Conservation (phyloP, 1,284 basidiomycete genomes). For the Peniophora sp. region DNA sequence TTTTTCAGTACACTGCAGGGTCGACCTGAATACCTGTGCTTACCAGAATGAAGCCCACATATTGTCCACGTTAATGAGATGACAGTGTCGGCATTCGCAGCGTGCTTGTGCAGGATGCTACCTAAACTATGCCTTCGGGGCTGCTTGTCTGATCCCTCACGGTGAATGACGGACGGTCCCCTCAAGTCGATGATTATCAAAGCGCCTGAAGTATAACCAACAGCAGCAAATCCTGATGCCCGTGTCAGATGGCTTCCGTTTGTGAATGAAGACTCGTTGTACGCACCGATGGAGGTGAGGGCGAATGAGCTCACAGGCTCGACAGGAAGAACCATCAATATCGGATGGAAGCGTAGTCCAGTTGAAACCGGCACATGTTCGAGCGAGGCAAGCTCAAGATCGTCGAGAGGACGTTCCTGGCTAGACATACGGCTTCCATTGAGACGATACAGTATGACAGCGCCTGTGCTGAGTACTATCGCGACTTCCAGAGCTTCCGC, state of each 20-base stretch:
- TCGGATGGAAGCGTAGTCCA: constrained; percentile 48
- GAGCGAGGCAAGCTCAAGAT: constrained; percentile 41
- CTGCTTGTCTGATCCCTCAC: constrained; percentile 24
- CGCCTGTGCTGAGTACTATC: constrained; percentile 55
- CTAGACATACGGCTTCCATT: constrained; percentile 22
- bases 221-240: constrained; percentile 66
- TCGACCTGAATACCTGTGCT: constrained; percentile 5
- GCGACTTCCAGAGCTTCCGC: constrained; percentile 62
- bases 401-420: constrained; percentile 19
- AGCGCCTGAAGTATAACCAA: constrained; percentile 53
- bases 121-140: constrained; percentile 19
- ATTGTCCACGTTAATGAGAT: constrained; percentile 62
- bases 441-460: constrained; percentile 57
- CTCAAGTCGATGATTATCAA: constrained; percentile 67
- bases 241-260: not conserved
- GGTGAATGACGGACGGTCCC: constrained; percentile 55
- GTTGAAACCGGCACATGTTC: constrained; percentile 30
- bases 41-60: constrained; percentile 45
- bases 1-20: not conserved
- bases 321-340: constrained; percentile 49
- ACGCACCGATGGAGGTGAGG: constrained; percentile 63
- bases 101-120: constrained; percentile 15
- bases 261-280: not conserved
- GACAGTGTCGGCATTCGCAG: constrained; percentile 29
- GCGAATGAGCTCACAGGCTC: constrained; percentile 48